Base-by-base conservation (phyloP, 371 early-diverging fungal genomes). In the Capillidium heterosporum region DNA sequence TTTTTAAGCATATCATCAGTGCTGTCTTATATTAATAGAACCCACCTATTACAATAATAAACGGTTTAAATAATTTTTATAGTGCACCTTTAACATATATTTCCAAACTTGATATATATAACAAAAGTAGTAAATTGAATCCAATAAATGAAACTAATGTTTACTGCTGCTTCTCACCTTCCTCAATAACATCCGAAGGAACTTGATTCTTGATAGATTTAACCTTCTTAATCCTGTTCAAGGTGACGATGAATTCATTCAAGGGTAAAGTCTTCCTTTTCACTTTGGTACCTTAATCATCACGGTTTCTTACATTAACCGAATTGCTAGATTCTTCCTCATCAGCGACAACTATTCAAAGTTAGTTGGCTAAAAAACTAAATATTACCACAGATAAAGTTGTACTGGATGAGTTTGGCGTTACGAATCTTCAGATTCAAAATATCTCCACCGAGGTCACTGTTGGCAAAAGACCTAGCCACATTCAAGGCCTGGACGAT, bases 381-480 rank as follows among this genome's bases (percentile, higher is more conserved):
- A 26, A 43, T 55, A 44, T 31, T 48, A 62, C 62, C 60, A 28
- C 91, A 76, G 58, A 84, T 87, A 62, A 85, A 84, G 72, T 94
- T 91, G 67, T 84, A 97, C 57, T 92, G 95, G 31, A 84, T 75
- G 19, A 82, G 67, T 62, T 87, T 81, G 0, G 92, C 94, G 50
- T 84, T 84, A 21, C 94, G 85, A 57, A 99, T 88, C 84, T 92
- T 95, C 78, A 99, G 98, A 72, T 91, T 91, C 52, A 99, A 69
- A 57, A 88, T 86, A 57, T 83, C 67, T 65, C 84, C 80, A 60
- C 80, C 65, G 65, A 87, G 63, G 62, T 96, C 95, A 13, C 82
- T 80, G 59, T 94, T 93, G 21, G 78, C 87, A 63, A 75, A 78
- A 59, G 79, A 67, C 1, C 83, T 86, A 27, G 77, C 80, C 11